phyloP scores from a whole-genome alignment of 768 basidiomycete species.

The Megacollybia marginata region DNA sequence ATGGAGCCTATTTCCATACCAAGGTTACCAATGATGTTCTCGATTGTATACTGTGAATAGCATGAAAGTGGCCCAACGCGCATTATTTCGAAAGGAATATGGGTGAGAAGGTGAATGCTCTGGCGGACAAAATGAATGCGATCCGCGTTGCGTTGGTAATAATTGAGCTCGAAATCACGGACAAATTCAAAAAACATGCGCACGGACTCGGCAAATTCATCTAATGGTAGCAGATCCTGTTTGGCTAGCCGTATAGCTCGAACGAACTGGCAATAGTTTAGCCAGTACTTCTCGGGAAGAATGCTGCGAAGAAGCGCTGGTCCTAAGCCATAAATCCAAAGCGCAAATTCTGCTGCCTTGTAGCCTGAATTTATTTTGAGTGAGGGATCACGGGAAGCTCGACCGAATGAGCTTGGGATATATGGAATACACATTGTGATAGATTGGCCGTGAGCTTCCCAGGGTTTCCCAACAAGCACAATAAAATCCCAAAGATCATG shows the following conservation, averaged over 20 bases:
- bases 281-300: conserved; percentile 13
- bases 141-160: conserved; percentile 14
- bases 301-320: conserved; percentile 17
- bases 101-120: conserved; percentile 18
- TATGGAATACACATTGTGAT: conserved; percentile 12
- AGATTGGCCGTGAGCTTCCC: no score
- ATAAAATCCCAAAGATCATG: conserved; percentile 13
- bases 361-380: conserved; percentile 23
- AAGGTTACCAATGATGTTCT: conserved; percentile 19
- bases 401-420: conserved; percentile 18
- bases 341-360: conserved; percentile 20
- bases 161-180: conserved; percentile 20
- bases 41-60: conserved; percentile 23
- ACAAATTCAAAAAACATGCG: conserved; percentile 14
- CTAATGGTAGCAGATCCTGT: conserved; percentile 9
- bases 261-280: conserved; percentile 17
- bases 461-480: conserved; percentile 7
- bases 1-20: conserved; percentile 17
- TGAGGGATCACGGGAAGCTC: conserved; percentile 23
- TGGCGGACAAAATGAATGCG: conserved; percentile 23
- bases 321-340: conserved; percentile 19
- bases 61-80: conserved; percentile 14
- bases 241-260: conserved; percentile 13
- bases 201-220: conserved; percentile 11
- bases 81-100: conserved; percentile 15